Evolutionary conservation across 2,329 filamentous ascomycete species (phyloP), one percentile per base, ranked within the genome.

Genomic region (Penicillium sp.): DNA sequence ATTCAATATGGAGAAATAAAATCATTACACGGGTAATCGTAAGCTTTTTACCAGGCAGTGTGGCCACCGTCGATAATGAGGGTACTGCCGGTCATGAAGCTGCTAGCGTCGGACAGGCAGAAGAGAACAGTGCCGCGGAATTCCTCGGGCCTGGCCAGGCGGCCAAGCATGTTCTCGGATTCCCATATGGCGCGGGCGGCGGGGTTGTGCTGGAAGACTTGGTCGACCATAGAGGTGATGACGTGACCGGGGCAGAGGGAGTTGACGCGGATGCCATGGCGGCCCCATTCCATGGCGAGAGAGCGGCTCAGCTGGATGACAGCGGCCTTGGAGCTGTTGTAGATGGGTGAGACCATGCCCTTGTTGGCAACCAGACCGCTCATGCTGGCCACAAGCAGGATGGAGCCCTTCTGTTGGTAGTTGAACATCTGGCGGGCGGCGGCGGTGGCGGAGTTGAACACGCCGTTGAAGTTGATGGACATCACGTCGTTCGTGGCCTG

Each of bases 141-240:
- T 54, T 83, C 80, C 55, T 82, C 78, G 0, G 79, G 78, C 6
- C 69, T 71, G 4, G 79, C 79, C 39, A 82, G 59, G 23, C 78
- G 71, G 7, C 78, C 78, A 24, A 83, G 69, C 62, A 83, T 75
- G 52, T 75, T 76, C 60, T 75, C 72, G 0, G 63, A 61, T 50
- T 75, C 72, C 73, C 73, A 76, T 6, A 65, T 64, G 9, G 65
- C 66, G 24, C 63, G 60, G 4, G 70, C 60, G 62, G 90, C 87
- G 0, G 89, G 89, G 57, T 81, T 87, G 55, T 86, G 78, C 56
- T 83, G 78, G 63, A 95, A 93, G 28, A 95, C 79, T 50, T 81
- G 80, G 66, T 88, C 81, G 1, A 92, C 88, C 90, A 95, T 95
- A 20, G 86, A 82, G 1, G 78, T 81, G 23, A 80, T 68, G 39